These are phyloP conservation scores for Pseudoneurospora amorphoporcata DNA, from an alignment of 495 filamentous ascomycete genomes.

Conservation along the genomic window DNA sequence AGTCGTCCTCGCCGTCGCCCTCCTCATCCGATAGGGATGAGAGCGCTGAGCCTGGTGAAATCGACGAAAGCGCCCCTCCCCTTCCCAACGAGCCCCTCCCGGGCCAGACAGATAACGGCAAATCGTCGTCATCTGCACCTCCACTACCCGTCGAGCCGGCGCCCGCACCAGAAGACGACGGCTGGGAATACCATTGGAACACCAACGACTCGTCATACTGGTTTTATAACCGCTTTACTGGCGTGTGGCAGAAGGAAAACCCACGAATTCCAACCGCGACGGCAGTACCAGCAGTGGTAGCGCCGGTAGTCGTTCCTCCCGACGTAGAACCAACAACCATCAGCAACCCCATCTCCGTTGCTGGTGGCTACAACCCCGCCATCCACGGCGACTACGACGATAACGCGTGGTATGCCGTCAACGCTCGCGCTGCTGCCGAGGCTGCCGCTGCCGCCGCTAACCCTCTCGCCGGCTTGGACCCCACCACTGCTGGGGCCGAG, in stretches of 20 bases:
- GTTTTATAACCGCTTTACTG: constrained; percentile 81
- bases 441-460: constrained; percentile 14
- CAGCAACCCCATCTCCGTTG: constrained; percentile 21
- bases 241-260: constrained; percentile 77
- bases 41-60: not conserved
- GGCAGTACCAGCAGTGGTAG: constrained; percentile 18
- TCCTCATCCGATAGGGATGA: not conserved
- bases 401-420: constrained; percentile 77
- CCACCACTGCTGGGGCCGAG: constrained; percentile 23
- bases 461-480: not conserved
- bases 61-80: constrained; percentile 9
- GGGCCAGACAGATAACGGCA: not conserved
- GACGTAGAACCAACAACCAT: constrained; percentile 10
- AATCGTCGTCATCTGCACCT: not conserved
- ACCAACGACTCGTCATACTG: constrained; percentile 59
- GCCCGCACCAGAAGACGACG: constrained; percentile 53
- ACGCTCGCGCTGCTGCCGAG: constrained; percentile 13
- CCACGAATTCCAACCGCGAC: constrained; percentile 55
- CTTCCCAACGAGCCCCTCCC: constrained; percentile 22
- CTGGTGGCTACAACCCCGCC: constrained; percentile 83
- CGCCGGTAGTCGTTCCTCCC: constrained; percentile 22
- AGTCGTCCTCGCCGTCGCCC: not conserved
- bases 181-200: constrained; percentile 85
- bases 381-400: constrained; percentile 96
- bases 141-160: constrained; percentile 30